A percentile compares a stretch with the other conserved stretches of the same genome.
Conservation (phyloP, 495 filamentous ascomycete species). For the Talaromyces thailandensis region DNA sequence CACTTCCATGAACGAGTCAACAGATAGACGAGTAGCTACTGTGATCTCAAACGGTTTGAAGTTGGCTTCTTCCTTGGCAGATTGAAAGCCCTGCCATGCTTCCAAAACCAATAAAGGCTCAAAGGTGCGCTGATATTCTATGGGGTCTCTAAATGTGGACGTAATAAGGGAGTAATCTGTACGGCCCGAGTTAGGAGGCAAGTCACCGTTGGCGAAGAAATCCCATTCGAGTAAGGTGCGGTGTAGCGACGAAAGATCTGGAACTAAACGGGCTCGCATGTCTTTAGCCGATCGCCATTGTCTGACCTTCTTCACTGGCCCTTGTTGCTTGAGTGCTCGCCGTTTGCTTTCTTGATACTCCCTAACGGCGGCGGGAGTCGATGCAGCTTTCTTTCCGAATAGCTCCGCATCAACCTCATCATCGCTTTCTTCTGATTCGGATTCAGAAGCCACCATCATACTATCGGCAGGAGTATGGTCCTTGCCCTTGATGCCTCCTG, state of each 20-base stretch:
- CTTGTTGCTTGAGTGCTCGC: slow-evolving; percentile 42
- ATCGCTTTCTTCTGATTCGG: slow-evolving; percentile 68
- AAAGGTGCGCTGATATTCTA: slow-evolving; percentile 81
- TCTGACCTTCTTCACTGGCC: slow-evolving; percentile 73
- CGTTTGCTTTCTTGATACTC: slow-evolving; percentile 49
- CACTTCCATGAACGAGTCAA: slow-evolving; percentile 89
- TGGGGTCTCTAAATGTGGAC: slow-evolving; percentile 62
- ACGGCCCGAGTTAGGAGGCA: slow-evolving; percentile 61
- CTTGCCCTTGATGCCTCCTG: slow-evolving; percentile 69
- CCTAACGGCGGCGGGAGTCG: slow-evolving; percentile 36
- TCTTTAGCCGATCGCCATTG: slow-evolving; percentile 74
- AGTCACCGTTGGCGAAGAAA: slow-evolving; percentile 77
- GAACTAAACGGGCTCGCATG: slow-evolving; percentile 85
- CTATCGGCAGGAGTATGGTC: slow-evolving; percentile 68
- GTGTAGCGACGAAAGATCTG: slow-evolving; percentile 79
- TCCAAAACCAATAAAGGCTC: slow-evolving; percentile 85
- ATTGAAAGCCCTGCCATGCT: slow-evolving; percentile 91
- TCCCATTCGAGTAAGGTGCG: slow-evolving; percentile 85
- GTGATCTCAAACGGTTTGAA: slow-evolving; percentile 77
- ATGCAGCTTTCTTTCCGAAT: slow-evolving; percentile 41
- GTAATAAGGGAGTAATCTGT: slow-evolving; percentile 66
- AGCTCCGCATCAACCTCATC: slow-evolving; percentile 55
- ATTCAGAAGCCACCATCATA: slow-evolving; percentile 74
- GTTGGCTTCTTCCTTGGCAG: slow-evolving; percentile 74
- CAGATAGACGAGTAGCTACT: slow-evolving; percentile 72